A percentile compares a stretch with the other conserved stretches of the same genome.
These are phyloP conservation scores for Primulina tabacum DNA, from an alignment of 257 asterid species.

Conservation along the genomic window DNA sequence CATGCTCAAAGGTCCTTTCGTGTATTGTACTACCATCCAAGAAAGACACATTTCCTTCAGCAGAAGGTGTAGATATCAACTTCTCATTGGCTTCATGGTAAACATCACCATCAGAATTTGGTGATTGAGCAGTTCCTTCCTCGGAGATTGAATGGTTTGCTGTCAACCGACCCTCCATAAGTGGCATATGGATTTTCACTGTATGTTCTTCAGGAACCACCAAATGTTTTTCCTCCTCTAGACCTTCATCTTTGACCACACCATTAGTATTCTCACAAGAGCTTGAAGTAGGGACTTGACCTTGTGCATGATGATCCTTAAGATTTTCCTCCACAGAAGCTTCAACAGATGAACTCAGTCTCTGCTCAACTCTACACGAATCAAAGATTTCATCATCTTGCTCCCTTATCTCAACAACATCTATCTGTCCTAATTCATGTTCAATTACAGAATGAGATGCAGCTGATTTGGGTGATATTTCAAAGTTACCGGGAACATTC, in stretches of 20 bases:
- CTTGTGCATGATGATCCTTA: conserved; percentile 16
- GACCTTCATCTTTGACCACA: conserved; percentile 23
- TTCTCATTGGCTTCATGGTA: conserved; percentile 35
- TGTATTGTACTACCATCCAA: conserved; percentile 37
- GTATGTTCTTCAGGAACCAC: conserved; percentile 6
- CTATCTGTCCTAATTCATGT: conserved; percentile 20
- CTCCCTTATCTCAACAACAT: conserved; percentile 18
- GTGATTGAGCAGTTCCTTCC: conserved; percentile 27
- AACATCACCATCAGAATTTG: conserved; percentile 28
- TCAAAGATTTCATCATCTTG: conserved; percentile 16
- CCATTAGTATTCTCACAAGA: conserved; percentile 15
- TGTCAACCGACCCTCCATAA: conserved; percentile 13
- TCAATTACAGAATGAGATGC: conserved; percentile 23
- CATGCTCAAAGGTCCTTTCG: conserved; percentile 28
- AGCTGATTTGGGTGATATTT: conserved; percentile 13
- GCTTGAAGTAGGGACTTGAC: conserved; percentile 22
- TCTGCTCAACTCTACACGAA: conserved; percentile 21
- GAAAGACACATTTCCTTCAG: conserved; percentile 35
- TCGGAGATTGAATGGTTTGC: conserved; percentile 27
- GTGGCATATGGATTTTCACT: conserved; percentile 12
- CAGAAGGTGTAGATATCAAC: conserved; percentile 31
- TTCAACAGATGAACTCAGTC: conserved; percentile 23
- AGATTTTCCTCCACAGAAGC: conserved; percentile 24
- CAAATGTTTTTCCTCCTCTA: conserved; percentile 21
- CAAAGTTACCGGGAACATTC: conserved; percentile 17